Base-by-base conservation (phyloP, 306 rosid species). In the Dalbergia cultrata region DNA sequence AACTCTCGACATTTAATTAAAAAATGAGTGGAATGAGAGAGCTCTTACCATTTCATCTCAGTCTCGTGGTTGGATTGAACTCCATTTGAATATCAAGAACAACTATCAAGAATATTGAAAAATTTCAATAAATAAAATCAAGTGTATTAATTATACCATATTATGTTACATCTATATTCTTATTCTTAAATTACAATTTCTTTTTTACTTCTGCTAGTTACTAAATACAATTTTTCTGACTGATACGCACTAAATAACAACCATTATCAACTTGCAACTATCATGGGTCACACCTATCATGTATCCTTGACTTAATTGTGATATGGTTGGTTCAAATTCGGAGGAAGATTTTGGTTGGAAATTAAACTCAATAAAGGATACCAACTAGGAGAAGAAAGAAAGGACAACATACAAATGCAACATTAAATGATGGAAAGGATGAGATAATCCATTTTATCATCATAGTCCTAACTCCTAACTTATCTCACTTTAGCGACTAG, bases 371-470 rank as follows among this genome's bases (percentile, higher is more conserved):
- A 37, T 41, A 47, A 41, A 18, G 11, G 39, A 56, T 56, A 41
- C 33, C 62, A 18, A 34, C 78, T 71, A 70, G 75, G 53, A 57
- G 50, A 35, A 60, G 14, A 82, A 47, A 68, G 71, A 70, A 22
- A 41, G 13, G 14, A 21, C 56, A 60, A 63, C 49, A 21, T 34
- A 68, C 44, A 75, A 75, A 34, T 41, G 65, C 14, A 39, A 22
- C 76, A 73, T 56, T 80, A 44, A 80, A 80, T 75, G 53, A 34
- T 9, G 13, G 16, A 41, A 12, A 74, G 7, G 52, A 64, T n/a
- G 37, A 80, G 63, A 68, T 44, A 34, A 22, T 49, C 81, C 59
- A 12, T 37, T 57, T 74, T 75, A 49, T 74, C 75, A 26, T 35
- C 41, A 56, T 49, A 16, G 11, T 52, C 18, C 63, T 9, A 4